Evolutionary conservation across 176 grass and related monocot genomes (phyloP).

Genomic region (Rhipidocladum racemiflorum): DNA sequence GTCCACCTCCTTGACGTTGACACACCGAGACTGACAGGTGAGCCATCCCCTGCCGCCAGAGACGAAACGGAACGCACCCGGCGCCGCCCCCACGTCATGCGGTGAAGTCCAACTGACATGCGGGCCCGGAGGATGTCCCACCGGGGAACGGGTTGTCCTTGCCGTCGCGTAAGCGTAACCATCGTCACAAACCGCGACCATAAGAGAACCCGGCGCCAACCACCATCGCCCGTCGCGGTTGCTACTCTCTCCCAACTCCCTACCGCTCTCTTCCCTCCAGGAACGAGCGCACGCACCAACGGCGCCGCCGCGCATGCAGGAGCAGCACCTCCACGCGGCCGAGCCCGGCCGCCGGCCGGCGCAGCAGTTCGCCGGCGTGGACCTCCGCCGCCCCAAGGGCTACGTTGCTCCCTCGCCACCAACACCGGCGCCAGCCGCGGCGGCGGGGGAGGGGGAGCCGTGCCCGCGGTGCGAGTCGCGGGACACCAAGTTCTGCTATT

Average conservation of each 20-base stretch:
- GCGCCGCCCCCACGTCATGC: background rate
- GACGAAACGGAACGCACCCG: background rate
- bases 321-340: background rate
- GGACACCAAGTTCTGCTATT: slow-evolving; percentile 95
- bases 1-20: no score
- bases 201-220: slow-evolving; percentile 29
- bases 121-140: background rate
- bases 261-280: background rate
- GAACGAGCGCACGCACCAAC: background rate
- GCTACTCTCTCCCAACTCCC: background rate
- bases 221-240: background rate
- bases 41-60: background rate
- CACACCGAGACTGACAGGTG: background rate
- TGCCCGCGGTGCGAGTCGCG: slow-evolving; percentile 47
- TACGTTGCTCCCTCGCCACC: background rate
- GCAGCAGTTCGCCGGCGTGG: slow-evolving; percentile 34
- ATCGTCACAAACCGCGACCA: slow-evolving; percentile 23
- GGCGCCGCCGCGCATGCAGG: slow-evolving; percentile 44
- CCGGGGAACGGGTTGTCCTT: background rate
- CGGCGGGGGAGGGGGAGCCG: background rate
- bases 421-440: background rate
- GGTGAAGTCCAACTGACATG: background rate
- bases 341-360: slow-evolving; percentile 22
- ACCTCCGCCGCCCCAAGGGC: slow-evolving; percentile 49
- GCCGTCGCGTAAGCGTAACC: background rate